phyloP scores from a whole-genome alignment of 2,329 filamentous ascomycete species.

The Fusarium dimerum region DNA sequence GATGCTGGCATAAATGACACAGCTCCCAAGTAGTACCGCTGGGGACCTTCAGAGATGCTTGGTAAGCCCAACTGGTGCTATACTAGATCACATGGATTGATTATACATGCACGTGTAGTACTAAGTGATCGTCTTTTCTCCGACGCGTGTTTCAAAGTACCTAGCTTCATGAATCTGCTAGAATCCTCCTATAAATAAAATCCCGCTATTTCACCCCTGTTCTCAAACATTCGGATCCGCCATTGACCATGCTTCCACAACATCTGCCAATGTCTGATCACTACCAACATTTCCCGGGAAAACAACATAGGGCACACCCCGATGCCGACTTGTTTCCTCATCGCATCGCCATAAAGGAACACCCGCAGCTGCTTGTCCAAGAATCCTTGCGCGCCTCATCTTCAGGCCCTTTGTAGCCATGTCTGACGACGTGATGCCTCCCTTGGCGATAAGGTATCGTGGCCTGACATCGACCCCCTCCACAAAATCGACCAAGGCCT shows the following conservation, averaged over 20 bases:
- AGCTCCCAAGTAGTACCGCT: no score
- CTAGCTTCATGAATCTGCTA: no score
- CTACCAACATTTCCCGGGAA: conserved; percentile 60
- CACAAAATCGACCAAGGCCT: conserved; percentile 51
- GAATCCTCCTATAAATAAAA: no score
- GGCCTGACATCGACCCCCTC: conserved; percentile 46
- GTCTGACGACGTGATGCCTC: conserved; percentile 61
- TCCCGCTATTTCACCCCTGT: no score
- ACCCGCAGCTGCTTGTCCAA: conserved; percentile 58
- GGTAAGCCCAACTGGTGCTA: no score
- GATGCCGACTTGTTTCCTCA: conserved; percentile 49
- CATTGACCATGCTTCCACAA: conserved; percentile 33
- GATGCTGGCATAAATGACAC: no score
- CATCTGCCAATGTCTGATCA: conserved; percentile 46
- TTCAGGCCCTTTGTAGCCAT: conserved; percentile 55
- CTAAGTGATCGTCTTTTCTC: no score
- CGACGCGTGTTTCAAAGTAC: no score
- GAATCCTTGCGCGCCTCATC: conserved; percentile 52
- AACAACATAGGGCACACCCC: conserved; percentile 55
- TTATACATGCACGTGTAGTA: no score
- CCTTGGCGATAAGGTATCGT: conserved; percentile 59
- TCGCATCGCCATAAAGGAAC: conserved; percentile 60
- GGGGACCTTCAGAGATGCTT: no score
- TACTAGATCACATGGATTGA: no score
- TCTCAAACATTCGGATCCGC: no score